Percentiles rank a stretch among this genome's conserved stretches.
Conservation (phyloP, 352 stramenopile species). For the Globisporangium echinulatum region DNA sequence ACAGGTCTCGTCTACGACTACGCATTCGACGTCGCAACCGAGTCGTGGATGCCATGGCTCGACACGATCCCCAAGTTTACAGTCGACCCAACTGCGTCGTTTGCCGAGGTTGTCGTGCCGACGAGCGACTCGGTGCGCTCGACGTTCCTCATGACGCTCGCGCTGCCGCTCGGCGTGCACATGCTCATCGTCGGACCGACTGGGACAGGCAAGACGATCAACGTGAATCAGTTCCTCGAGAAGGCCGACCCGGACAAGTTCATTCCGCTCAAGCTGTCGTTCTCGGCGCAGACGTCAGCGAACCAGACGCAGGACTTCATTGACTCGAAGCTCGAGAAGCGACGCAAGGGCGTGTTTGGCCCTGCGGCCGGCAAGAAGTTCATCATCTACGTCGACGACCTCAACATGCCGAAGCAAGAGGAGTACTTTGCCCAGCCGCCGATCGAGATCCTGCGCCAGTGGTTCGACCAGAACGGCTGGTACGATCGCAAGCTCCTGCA, state of each 20-base stretch:
- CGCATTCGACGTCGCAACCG: conserved; percentile 74
- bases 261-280: conserved; percentile 89
- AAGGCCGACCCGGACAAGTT: conserved; percentile 86
- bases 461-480: conserved; percentile 93
- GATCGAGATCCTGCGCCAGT: conserved; percentile 93
- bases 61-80: conserved; percentile 83
- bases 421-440: conserved; percentile 92
- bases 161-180: conserved; percentile 77
- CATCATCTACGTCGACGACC: conserved; percentile 92
- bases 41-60: conserved; percentile 88
- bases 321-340: conserved; percentile 93
- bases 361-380: conserved; percentile 88
- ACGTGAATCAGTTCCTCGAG: conserved; percentile 90
- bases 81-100: conserved; percentile 70
- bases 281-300: conserved; percentile 89
- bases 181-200: conserved; percentile 92
- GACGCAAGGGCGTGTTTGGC: conserved; percentile 90
- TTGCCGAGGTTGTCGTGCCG: conserved; percentile 91
- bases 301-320: conserved; percentile 93
- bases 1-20: conserved; percentile 88
- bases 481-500: conserved; percentile 91
- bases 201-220: conserved; percentile 93
- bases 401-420: conserved; percentile 95
- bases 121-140: conserved; percentile 92
- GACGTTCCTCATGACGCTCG: conserved; percentile 89